A percentile compares a stretch with the other conserved stretches of the same genome.
Conservation (phyloP, 495 filamentous ascomycete species). For the Aspergillus asperescens region DNA sequence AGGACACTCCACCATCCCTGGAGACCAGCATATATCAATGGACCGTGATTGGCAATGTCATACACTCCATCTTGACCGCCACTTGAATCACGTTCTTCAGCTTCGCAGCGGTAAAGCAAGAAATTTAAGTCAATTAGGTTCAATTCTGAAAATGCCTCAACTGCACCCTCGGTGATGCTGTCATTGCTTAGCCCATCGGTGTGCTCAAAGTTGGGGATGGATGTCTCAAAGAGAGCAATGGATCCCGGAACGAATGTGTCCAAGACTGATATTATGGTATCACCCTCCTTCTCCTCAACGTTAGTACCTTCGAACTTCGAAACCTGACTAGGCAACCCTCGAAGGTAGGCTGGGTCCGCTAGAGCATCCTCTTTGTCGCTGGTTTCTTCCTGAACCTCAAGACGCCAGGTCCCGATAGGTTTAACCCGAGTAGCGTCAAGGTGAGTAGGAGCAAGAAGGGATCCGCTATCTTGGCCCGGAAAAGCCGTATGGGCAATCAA, state of each 20-base stretch:
- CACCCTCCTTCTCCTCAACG: slow-evolving; percentile 60
- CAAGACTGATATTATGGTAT: slow-evolving; percentile 75
- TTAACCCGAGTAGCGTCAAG: slow-evolving; percentile 71
- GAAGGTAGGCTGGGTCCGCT: slow-evolving; percentile 62
- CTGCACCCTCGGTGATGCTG: slow-evolving; percentile 67
- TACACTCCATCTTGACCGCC: slow-evolving; percentile 80
- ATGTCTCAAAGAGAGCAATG: slow-evolving; percentile 93
- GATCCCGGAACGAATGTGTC: slow-evolving; percentile 84
- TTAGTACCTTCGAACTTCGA: slow-evolving; percentile 62
- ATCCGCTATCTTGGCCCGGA: slow-evolving; percentile 76
- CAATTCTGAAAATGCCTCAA: slow-evolving; percentile 68
- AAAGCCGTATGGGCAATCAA: slow-evolving; percentile 93
- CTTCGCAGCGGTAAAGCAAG: slow-evolving; percentile 83
- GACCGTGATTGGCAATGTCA: slow-evolving; percentile 73
- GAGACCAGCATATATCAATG: slow-evolving; percentile 89
- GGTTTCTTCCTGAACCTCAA: slow-evolving; percentile 71
- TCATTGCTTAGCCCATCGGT: slow-evolving; percentile 73
- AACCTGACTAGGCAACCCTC: slow-evolving; percentile 76
- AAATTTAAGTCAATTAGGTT: slow-evolving; percentile 84
- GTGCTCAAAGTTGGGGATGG: slow-evolving; percentile 80
- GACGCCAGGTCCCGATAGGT: slow-evolving; percentile 78
- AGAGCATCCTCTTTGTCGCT: slow-evolving; percentile 58
- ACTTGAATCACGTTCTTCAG: slow-evolving; percentile 82
- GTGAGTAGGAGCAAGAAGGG: slow-evolving; percentile 66
- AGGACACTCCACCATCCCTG: slow-evolving; percentile 98